These are phyloP conservation scores for Wickerhamiella bombiphila DNA, from an alignment of 805 yeast genomes.

Conservation along the genomic window DNA sequence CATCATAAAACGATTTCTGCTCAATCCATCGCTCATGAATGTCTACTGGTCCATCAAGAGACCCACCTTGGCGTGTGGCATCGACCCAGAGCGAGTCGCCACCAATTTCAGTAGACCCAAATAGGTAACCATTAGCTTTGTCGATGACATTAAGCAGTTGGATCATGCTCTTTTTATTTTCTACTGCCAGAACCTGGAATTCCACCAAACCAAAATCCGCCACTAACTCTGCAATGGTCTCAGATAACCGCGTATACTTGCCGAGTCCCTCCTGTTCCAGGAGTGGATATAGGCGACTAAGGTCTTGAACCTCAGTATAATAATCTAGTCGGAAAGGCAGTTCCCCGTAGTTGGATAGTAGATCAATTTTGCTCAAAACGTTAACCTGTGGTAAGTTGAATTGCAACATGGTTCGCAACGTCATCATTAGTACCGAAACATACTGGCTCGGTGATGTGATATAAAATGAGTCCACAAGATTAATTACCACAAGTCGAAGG, in stretches of 20 bases:
- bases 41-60: slow-evolving; percentile 39
- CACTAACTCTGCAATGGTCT: slow-evolving; percentile 65
- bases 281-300: slow-evolving; percentile 49
- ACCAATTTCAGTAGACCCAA: slow-evolving; percentile 85
- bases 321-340: slow-evolving; percentile 66
- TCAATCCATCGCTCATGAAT: slow-evolving; percentile 95
- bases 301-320: slow-evolving; percentile 85
- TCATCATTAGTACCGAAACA: slow-evolving; percentile 61
- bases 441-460: slow-evolving; percentile 81
- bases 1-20: slow-evolving; percentile 62
- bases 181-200: slow-evolving; percentile 80
- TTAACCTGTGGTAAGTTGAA: slow-evolving; percentile 85
- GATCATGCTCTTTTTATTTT: slow-evolving; percentile 87
- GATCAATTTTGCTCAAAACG: slow-evolving; percentile 82
- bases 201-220: slow-evolving; percentile 78
- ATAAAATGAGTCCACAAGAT: slow-evolving; percentile 69
- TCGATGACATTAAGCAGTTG: slow-evolving; percentile 62
- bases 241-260: slow-evolving; percentile 52
- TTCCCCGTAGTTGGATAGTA: slow-evolving; percentile 59
- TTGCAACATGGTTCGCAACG: slow-evolving; percentile 84
- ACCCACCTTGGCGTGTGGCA: slow-evolving; percentile 69
- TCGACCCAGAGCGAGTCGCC: slow-evolving; percentile 99
- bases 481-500: slow-evolving; percentile 57
- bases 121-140: slow-evolving; percentile 83
- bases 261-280: slow-evolving; percentile 57